phyloP scores from a whole-genome alignment of 805 yeast species.

The Saccharomycopsis selenospora region DNA sequence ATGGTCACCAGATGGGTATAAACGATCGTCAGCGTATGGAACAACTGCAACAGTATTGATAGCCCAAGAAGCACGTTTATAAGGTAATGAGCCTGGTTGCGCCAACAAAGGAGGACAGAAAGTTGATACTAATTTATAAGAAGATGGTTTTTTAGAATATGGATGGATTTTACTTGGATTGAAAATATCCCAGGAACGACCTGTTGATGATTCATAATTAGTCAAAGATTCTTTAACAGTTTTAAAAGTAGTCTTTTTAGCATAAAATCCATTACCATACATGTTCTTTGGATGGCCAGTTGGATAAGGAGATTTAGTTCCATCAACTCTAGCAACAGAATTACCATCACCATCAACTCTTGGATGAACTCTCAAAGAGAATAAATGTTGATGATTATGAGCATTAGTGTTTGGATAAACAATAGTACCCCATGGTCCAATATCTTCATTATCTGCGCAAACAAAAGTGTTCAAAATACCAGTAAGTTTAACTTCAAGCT shows the following conservation, averaged over 20 bases:
- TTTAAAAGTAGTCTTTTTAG: conserved; percentile 59
- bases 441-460: conserved; percentile 55
- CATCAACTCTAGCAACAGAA: conserved; percentile 65
- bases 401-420: conserved; percentile 79
- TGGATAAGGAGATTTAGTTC: conserved; percentile 48
- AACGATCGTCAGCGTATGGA: conserved; percentile 39
- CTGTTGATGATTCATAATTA: conserved; percentile 51
- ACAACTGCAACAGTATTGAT: conserved; percentile 58
- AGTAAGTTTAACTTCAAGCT: conserved; percentile 69
- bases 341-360: conserved; percentile 75
- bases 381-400: conserved; percentile 81
- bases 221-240: conserved; percentile 62
- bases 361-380: conserved; percentile 71
- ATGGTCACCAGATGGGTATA: conserved; percentile 76
- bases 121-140: conserved; percentile 69
- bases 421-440: conserved; percentile 73
- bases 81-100: conserved; percentile 63
- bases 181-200: conserved; percentile 71
- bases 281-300: conserved; percentile 62
- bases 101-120: conserved; percentile 71
- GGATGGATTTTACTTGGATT: conserved; percentile 62
- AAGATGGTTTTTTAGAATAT: conserved; percentile 67
- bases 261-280: conserved; percentile 72
- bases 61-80: conserved; percentile 83
- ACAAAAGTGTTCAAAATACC: conserved; percentile 75